Percentiles rank a stretch among this genome's conserved stretches.
Evolutionary conservation across 441 rosid genomes (phyloP).

Genomic region (Populus trichocarpa): DNA sequence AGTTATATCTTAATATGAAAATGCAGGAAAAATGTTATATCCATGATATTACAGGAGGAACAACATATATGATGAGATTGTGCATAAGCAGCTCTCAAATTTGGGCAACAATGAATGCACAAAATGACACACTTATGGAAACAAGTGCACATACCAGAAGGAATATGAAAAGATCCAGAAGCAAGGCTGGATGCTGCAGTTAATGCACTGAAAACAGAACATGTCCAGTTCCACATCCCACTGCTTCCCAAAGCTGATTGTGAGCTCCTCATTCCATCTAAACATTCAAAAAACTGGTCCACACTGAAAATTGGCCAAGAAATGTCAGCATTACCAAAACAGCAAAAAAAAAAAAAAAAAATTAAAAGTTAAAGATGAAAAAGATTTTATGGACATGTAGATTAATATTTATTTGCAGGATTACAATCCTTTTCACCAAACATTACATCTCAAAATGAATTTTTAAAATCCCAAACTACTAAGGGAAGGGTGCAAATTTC

Average conservation of each 20-base stretch:
- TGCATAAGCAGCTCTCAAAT: neutral
- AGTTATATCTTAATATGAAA: neutral
- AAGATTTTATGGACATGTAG: neutral
- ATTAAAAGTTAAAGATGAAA: neutral
- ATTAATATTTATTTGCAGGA: neutral
- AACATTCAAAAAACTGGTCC: conserved; percentile 97
- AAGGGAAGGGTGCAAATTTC: neutral
- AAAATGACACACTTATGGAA: neutral
- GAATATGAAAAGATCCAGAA: conserved; percentile 81
- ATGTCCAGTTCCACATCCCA: conserved; percentile 98
- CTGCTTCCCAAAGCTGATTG: conserved; percentile 89
- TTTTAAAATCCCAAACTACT: neutral
- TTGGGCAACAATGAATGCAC: neutral
- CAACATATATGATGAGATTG: neutral
- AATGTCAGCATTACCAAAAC: conserved; percentile 10
- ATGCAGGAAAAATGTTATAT: neutral
- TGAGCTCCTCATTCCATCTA: conserved; percentile 88
- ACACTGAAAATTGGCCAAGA: conserved; percentile 50
- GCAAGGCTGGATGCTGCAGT: conserved; percentile 99
- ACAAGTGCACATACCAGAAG: conserved; percentile 58
- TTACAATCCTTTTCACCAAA: neutral
- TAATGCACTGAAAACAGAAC: conserved; percentile 94
- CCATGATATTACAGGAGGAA: neutral
- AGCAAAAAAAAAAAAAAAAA: neutral
- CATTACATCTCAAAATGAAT: neutral